A percentile compares a stretch with the other conserved stretches of the same genome.
These are phyloP conservation scores for Alternaria brassicae DNA, from an alignment of 2,329 filamentous ascomycete species.

Conservation along the genomic window DNA sequence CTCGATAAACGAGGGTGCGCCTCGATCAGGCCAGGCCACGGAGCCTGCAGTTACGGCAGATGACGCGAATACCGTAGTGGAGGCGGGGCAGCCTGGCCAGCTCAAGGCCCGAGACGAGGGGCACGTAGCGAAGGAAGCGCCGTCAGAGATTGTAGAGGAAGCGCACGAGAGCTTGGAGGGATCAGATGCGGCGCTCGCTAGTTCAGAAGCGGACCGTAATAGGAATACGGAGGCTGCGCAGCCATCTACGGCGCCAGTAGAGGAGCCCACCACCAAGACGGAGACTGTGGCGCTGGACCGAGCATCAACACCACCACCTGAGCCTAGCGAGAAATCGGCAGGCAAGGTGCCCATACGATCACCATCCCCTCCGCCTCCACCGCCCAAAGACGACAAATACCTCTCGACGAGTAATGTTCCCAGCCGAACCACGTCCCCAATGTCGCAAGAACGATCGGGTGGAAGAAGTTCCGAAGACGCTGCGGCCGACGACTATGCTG, in stretches of 20 bases:
- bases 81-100: slow-evolving; percentile 34
- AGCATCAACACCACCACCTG: slow-evolving; percentile 32
- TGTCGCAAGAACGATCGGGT: slow-evolving; percentile 49
- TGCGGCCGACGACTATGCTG: slow-evolving; percentile 55
- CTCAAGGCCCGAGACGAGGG: slow-evolving; percentile 14
- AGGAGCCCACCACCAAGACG: slow-evolving; percentile 30
- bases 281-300: slow-evolving; percentile 16
- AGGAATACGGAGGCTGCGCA: slow-evolving; percentile 3
- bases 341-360: slow-evolving; percentile 43
- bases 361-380: slow-evolving; percentile 56
- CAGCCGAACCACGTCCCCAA: slow-evolving; percentile 47
- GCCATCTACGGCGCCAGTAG: slow-evolving; percentile 18
- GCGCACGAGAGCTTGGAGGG: not conserved
- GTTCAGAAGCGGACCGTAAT: not conserved
- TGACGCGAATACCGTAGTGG: slow-evolving; percentile 7
- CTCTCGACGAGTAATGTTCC: slow-evolving; percentile 52
- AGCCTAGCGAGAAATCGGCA: slow-evolving; percentile 30
- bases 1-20: not conserved
- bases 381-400: slow-evolving; percentile 61
- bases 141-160: not conserved
- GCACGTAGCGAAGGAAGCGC: slow-evolving; percentile 7
- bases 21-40: not conserved
- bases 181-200: not conserved
- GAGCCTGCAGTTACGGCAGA: not conserved
- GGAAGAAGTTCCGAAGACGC: slow-evolving; percentile 48